A percentile compares a stretch with the other conserved stretches of the same genome.
These are phyloP conservation scores for Skeletonema marinoi DNA, from an alignment of 108 stramenopile genomes.

Conservation along the genomic window DNA sequence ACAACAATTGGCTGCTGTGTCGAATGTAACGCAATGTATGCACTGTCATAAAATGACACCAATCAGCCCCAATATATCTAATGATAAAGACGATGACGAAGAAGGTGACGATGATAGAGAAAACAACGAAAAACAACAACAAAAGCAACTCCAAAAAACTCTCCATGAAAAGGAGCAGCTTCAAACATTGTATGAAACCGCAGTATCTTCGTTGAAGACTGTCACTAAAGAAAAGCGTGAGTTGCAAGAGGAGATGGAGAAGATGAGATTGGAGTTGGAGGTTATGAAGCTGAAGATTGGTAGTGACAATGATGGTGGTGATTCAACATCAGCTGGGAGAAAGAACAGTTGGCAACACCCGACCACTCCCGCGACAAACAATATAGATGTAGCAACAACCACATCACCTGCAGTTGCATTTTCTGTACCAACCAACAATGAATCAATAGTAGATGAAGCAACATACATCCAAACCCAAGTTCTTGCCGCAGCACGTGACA, in stretches of 20 bases:
- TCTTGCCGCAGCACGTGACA: constrained; percentile 11
- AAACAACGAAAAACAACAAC: no score
- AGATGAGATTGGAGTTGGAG: not conserved
- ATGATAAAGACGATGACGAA: no score
- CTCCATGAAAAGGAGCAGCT: not conserved
- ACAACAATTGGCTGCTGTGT: not conserved
- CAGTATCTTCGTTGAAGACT: not conserved
- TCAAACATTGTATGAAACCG: not conserved
- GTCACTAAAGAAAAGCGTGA: not conserved
- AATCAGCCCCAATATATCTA: no score
- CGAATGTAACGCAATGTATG: constrained; percentile 1
- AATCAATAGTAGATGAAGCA: not conserved
- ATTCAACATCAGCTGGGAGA: not conserved
- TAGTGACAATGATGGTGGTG: not conserved
- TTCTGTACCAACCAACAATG: not conserved
- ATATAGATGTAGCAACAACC: not conserved
- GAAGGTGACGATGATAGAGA: no score
- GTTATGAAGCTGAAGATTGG: not conserved
- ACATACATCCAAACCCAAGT: constrained; percentile 7
- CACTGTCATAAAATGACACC: constrained; percentile 39
- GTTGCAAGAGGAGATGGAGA: not conserved
- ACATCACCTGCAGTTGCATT: not conserved
- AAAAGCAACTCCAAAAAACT: not conserved
- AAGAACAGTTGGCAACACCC: not conserved
- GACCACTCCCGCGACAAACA: not conserved